Evolutionary conservation across 768 basidiomycete species (phyloP).

Genomic region (Calvatia gigantea): DNA sequence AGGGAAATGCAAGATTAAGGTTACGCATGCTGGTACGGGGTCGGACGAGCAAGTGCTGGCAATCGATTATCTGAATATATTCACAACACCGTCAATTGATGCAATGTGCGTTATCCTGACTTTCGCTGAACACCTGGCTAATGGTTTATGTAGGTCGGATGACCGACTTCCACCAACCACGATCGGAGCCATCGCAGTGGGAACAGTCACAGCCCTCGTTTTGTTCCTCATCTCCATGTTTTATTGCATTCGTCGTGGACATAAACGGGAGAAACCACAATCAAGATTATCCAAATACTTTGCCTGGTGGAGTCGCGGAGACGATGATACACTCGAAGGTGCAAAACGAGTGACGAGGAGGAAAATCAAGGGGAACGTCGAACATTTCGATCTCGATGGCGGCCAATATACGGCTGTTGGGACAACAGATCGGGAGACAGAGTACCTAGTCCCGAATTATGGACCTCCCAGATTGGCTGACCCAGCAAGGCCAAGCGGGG

Average conservation of each 20-base stretch:
- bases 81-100: constrained; percentile 21
- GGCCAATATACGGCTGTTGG: neutral
- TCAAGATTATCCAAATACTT: neutral
- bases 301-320: neutral
- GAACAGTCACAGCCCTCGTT: neutral
- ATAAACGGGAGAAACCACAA: neutral
- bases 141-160: neutral
- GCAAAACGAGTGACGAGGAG: neutral
- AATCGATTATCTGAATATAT: constrained; percentile 29
- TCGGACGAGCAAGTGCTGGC: constrained; percentile 17
- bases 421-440: neutral
- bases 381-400: neutral
- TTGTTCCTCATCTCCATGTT: neutral
- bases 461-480: neutral
- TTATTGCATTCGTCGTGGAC: neutral
- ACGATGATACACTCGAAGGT: neutral
- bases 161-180: neutral
- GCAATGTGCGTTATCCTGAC: constrained; percentile 13
- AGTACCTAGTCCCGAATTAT: neutral
- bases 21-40: constrained; percentile 11
- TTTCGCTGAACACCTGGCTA: neutral
- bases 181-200: constrained; percentile 7
- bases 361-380: neutral
- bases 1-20: constrained; percentile 24
- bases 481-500: neutral